phyloP scores from a whole-genome alignment of 2,329 filamentous ascomycete species.

The Penicillium sp. region DNA sequence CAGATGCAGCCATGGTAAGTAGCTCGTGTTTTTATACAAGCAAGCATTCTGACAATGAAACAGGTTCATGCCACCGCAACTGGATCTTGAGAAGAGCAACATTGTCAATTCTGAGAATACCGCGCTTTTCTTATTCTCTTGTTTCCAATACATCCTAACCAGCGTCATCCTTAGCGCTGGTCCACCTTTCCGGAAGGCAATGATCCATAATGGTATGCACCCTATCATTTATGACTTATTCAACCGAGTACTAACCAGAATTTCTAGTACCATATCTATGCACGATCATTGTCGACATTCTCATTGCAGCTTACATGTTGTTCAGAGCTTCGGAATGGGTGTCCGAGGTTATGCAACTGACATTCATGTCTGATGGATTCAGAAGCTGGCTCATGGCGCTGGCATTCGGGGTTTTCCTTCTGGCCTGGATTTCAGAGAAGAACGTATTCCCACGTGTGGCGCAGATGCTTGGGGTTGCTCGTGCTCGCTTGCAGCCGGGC shows the following conservation, averaged over 20 bases:
- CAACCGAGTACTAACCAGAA: constrained; percentile 22
- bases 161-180: constrained; percentile 91
- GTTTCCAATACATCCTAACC: constrained; percentile 91
- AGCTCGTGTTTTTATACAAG: neutral
- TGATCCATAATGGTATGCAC: constrained; percentile 73
- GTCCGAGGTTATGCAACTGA: constrained; percentile 79
- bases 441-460: constrained; percentile 70
- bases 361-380: constrained; percentile 71
- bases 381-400: constrained; percentile 71
- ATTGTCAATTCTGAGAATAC: constrained; percentile 94
- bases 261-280: constrained; percentile 75
- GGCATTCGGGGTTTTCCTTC: constrained; percentile 67
- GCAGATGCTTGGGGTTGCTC: constrained; percentile 64
- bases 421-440: constrained; percentile 73
- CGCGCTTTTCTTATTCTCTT: constrained; percentile 82
- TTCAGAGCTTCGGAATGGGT: constrained; percentile 72
- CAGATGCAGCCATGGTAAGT: constrained; percentile 74
- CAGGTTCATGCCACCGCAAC: constrained; percentile 75
- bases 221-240: neutral
- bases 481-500: constrained; percentile 57
- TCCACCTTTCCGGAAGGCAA: constrained; percentile 80
- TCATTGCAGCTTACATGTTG: constrained; percentile 77
- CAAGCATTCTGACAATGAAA: constrained; percentile 15
- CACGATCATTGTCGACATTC: constrained; percentile 70
- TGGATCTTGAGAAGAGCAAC: constrained; percentile 78